These are phyloP conservation scores for Inga laurina DNA, from an alignment of 306 rosid genomes.

Conservation along the genomic window DNA sequence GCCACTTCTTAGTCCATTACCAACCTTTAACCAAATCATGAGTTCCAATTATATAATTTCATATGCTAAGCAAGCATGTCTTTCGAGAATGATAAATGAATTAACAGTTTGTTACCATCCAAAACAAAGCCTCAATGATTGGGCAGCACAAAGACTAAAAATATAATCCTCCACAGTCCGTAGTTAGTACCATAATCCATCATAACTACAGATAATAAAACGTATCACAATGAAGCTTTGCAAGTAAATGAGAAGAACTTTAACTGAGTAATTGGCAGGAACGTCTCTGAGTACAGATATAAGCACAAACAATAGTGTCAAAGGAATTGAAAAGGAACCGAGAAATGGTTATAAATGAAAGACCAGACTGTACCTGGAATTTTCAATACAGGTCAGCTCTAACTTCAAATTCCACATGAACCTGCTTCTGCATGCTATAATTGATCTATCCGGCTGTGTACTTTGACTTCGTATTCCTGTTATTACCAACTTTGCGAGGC, in stretches of 20 bases:
- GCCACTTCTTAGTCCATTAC: background rate
- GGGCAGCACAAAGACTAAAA: background rate
- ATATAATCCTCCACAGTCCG: background rate
- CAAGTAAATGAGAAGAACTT: constrained; percentile 20
- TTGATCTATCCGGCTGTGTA: constrained; percentile 40
- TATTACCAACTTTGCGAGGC: constrained; percentile 55
- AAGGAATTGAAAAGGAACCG: constrained; percentile 9
- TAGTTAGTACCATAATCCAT: background rate
- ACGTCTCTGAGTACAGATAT: background rate
- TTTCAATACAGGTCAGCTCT: constrained; percentile 41
- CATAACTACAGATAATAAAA: constrained; percentile 14
- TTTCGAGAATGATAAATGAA: background rate
- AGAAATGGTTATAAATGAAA: constrained; percentile 20
- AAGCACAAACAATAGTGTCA: constrained; percentile 33
- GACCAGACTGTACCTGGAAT: constrained; percentile 55
- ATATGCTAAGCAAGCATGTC: constrained; percentile 11
- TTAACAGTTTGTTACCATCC: constrained; percentile 14
- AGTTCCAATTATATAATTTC: background rate
- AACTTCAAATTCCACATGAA: constrained; percentile 34
- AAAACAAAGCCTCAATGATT: constrained; percentile 13
- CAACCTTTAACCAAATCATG: constrained; percentile 1
- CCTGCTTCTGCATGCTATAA: constrained; percentile 31
- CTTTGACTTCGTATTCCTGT: constrained; percentile 59
- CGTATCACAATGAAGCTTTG: constrained; percentile 4
- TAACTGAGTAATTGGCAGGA: background rate